These are phyloP conservation scores for Trichoderma oligosporum DNA, from an alignment of 2,329 filamentous ascomycete genomes.

Conservation along the genomic window DNA sequence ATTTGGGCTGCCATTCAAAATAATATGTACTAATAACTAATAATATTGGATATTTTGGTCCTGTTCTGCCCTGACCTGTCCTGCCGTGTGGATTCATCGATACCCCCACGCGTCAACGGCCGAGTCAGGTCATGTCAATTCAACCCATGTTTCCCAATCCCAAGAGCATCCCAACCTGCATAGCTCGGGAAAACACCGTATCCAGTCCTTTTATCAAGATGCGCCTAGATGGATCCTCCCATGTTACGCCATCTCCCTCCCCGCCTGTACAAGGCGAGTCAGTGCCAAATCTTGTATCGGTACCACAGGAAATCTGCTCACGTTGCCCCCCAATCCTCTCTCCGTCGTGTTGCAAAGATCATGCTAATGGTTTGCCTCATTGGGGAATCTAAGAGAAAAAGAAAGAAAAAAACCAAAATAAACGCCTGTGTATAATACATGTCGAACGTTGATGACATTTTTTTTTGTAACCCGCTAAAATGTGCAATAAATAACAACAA, in stretches of 20 bases:
- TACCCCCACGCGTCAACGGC: background rate
- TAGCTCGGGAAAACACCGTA: conserved; percentile 11
- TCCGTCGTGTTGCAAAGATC: background rate
- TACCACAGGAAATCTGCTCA: background rate
- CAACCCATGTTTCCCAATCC: conserved; percentile 1
- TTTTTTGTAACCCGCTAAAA: background rate
- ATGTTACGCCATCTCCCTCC: conserved; percentile 12
- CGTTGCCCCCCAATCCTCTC: background rate
- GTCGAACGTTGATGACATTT: conserved; percentile 6
- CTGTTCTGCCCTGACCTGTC: background rate
- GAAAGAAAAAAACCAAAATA: background rate
- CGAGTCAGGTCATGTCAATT: conserved; percentile 9
- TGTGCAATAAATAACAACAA: conserved; percentile 9
- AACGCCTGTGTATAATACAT: conserved; percentile 3
- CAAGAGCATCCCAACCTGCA: conserved; percentile 9
- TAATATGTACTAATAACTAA: background rate
- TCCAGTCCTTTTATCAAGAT: conserved; percentile 8
- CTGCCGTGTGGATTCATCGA: background rate
- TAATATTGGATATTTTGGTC: background rate
- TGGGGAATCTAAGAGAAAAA: background rate
- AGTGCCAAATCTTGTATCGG: background rate
- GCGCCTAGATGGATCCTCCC: conserved; percentile 1
- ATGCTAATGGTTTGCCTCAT: background rate
- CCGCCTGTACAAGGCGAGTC: conserved; percentile 5
- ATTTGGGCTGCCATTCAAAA: background rate